These are phyloP conservation scores for Cyberlindnera petersonii DNA, from an alignment of 805 yeast species.

Conservation along the genomic window DNA sequence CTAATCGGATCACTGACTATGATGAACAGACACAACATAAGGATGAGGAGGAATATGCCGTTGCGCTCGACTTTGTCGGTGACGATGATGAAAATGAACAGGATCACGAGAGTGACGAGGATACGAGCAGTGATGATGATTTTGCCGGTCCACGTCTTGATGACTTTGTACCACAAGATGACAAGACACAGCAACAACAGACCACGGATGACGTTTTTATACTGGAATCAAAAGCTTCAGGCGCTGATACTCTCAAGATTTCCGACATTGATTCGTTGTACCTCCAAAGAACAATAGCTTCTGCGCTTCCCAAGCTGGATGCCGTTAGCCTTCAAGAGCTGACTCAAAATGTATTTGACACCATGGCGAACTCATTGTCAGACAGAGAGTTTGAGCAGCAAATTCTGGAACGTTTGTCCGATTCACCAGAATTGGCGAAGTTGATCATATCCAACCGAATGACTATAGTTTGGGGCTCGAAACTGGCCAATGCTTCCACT, in stretches of 20 bases:
- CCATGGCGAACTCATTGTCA: slow-evolving; percentile 36
- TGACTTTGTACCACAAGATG: slow-evolving; percentile 27
- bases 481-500: slow-evolving; percentile 36
- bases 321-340: slow-evolving; percentile 37
- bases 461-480: slow-evolving; percentile 51
- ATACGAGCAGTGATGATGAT: slow-evolving; percentile 31
- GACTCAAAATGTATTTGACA: slow-evolving; percentile 36
- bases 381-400: slow-evolving; percentile 47
- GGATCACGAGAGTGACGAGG: slow-evolving; percentile 26
- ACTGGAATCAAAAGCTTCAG: too few relatives aligned
- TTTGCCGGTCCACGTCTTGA: slow-evolving; percentile 32
- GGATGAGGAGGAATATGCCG: slow-evolving; percentile 39
- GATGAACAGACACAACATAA: slow-evolving; percentile 21
- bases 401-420: slow-evolving; percentile 52
- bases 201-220: too few relatives aligned
- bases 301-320: slow-evolving; percentile 33
- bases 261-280: slow-evolving; percentile 46
- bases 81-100: slow-evolving; percentile 29
- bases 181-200: too few relatives aligned
- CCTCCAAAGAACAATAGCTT: slow-evolving; percentile 48
- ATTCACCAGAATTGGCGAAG: slow-evolving; percentile 46
- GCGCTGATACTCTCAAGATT: slow-evolving; percentile 17
- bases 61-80: slow-evolving; percentile 29
- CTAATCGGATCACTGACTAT: slow-evolving; percentile 50
- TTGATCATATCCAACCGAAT: slow-evolving; percentile 47